These are phyloP conservation scores for Plectosphaerella plurivora DNA, from an alignment of 2,329 filamentous ascomycete species.

Conservation along the genomic window DNA sequence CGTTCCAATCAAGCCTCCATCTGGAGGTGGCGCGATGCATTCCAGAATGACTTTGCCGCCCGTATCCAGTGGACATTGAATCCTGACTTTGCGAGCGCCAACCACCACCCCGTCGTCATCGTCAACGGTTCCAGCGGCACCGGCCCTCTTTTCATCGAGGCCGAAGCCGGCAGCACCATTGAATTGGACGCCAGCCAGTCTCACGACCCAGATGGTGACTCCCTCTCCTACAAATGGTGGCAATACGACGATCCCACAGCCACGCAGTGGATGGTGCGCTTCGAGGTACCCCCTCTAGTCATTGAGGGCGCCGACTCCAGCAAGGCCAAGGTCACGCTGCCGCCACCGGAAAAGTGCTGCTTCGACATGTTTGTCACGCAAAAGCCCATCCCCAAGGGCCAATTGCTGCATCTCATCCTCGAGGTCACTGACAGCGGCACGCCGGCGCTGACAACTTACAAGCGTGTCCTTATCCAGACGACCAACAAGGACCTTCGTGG, in stretches of 20 bases:
- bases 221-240: constrained; percentile 43
- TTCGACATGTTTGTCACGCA: constrained; percentile 15
- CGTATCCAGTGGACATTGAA: constrained; percentile 31
- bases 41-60: constrained; percentile 35
- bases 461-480: constrained; percentile 30
- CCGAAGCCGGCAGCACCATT: constrained; percentile 29
- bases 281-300: constrained; percentile 28
- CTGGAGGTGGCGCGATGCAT: constrained; percentile 35
- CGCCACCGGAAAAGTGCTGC: constrained; percentile 33
- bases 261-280: constrained; percentile 31
- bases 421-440: constrained; percentile 39
- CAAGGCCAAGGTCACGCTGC: constrained; percentile 23
- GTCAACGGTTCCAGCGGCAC: constrained; percentile 34
- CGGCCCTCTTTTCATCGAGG: constrained; percentile 24
- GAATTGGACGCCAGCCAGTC: constrained; percentile 37
- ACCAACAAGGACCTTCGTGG: constrained; percentile 24
- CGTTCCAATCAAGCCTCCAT: constrained; percentile 26
- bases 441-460: constrained; percentile 39
- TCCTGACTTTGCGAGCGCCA: constrained; percentile 22
- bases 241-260: constrained; percentile 35
- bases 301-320: constrained; percentile 12
- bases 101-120: constrained; percentile 40
- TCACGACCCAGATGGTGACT: constrained; percentile 38
- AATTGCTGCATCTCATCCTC: constrained; percentile 42
- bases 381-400: constrained; percentile 29